phyloP scores from a whole-genome alignment of 768 basidiomycete species.

The Mycena rosella region DNA sequence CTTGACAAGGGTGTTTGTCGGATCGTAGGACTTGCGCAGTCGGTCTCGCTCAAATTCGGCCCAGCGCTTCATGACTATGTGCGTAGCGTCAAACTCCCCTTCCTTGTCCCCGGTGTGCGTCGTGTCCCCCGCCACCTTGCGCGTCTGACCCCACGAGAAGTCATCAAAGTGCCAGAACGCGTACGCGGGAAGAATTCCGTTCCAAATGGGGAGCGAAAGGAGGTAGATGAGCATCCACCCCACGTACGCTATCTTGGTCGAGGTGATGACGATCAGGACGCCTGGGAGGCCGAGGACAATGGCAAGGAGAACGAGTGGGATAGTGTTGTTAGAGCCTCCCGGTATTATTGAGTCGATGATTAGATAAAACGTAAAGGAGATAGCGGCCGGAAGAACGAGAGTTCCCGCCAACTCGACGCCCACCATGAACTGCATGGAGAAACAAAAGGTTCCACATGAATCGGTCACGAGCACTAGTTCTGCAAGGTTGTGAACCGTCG shows the following conservation, averaged over 20 bases:
- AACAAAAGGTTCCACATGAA: conserved; percentile 99
- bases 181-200: conserved; percentile 94
- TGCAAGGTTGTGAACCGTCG: conserved; percentile 97
- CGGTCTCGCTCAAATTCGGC: conserved; percentile 96
- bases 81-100: conserved; percentile 95
- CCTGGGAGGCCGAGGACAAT: conserved; percentile 97
- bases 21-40: too few relatives aligned
- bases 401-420: conserved; percentile 99
- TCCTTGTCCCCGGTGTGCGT: conserved; percentile 82
- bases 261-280: conserved; percentile 95
- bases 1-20: too few relatives aligned
- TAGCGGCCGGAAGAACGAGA: conserved; percentile 95
- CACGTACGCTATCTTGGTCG: conserved; percentile 92
- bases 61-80: conserved; percentile 99
- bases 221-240: conserved; percentile 99
- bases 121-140: conserved; percentile 82
- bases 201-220: conserved; percentile 95
- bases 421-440: conserved; percentile 99
- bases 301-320: conserved; percentile 92
- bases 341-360: conserved; percentile 91
- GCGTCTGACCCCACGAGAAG: conserved; percentile 97
- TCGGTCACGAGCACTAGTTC: conserved; percentile 95
- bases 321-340: conserved; percentile 79
- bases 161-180: conserved; percentile 99
- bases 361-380: conserved; percentile 96